Evolutionary conservation across 2,329 filamentous ascomycete genomes (phyloP).

Genomic region (Pyrenophora teres): DNA sequence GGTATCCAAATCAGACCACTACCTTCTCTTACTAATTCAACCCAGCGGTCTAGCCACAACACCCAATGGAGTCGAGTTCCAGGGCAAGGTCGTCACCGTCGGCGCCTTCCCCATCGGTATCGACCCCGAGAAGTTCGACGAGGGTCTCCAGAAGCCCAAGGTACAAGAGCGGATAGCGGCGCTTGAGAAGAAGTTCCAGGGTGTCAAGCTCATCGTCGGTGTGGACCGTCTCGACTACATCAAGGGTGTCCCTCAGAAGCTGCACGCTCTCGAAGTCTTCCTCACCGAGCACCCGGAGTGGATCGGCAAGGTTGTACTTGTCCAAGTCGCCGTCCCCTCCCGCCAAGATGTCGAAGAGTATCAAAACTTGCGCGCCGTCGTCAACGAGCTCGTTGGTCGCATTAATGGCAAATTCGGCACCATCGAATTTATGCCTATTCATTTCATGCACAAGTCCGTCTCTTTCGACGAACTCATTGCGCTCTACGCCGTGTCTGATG

Average conservation of each 20-base stretch:
- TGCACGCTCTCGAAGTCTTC: slow-evolving; percentile 96
- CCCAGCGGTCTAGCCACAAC: slow-evolving; percentile 71
- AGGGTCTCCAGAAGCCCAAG: slow-evolving; percentile 81
- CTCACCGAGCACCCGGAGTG: slow-evolving; percentile 95
- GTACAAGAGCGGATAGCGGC: slow-evolving; percentile 86
- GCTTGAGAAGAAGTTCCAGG: slow-evolving; percentile 88
- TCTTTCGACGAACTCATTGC: slow-evolving; percentile 93
- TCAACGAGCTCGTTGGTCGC: slow-evolving; percentile 93
- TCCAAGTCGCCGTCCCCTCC: slow-evolving; percentile 94
- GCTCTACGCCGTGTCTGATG: slow-evolving; percentile 88
- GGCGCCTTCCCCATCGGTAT: slow-evolving; percentile 98
- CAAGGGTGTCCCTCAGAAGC: slow-evolving; percentile 96
- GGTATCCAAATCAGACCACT: slow-evolving; percentile 33
- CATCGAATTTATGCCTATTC: slow-evolving; percentile 98
- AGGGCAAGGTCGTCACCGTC: slow-evolving; percentile 85
- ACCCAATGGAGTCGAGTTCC: slow-evolving; percentile 90
- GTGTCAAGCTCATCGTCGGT: slow-evolving; percentile 94
- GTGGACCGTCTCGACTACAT: slow-evolving; percentile 98
- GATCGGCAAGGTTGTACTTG: slow-evolving; percentile 95
- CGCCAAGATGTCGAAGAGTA: slow-evolving; percentile 97
- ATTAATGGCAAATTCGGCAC: slow-evolving; percentile 98
- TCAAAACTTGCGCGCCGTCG: slow-evolving; percentile 90
- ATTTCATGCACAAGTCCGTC: slow-evolving; percentile 97
- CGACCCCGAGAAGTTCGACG: slow-evolving; percentile 93
- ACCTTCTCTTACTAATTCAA: slow-evolving; percentile 10